Conservation (phyloP, 2,329 filamentous ascomycete species). For the Aureobasidium sp. region DNA sequence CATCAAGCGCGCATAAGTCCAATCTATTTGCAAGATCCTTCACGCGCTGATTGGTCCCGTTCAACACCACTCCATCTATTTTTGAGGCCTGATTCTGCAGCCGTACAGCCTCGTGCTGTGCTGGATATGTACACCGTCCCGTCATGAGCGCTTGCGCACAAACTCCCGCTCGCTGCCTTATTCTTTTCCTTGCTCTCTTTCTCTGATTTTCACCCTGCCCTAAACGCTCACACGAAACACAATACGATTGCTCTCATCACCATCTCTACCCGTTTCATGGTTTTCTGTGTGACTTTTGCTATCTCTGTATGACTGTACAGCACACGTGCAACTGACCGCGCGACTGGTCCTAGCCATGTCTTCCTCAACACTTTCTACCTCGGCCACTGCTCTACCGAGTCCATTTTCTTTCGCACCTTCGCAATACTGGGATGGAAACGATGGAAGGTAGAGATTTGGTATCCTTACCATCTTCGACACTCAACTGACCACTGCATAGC, state of each 20-base stretch:
- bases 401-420: slow-evolving; percentile 10
- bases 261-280: too few species aligned
- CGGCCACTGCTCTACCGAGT: slow-evolving; percentile 1
- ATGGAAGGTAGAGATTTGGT: slow-evolving; percentile 20
- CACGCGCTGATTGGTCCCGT: slow-evolving; percentile 1
- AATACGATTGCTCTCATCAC: neutral
- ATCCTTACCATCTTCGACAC: neutral
- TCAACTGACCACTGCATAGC: slow-evolving; percentile 8
- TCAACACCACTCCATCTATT: slow-evolving; percentile 5
- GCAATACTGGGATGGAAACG: slow-evolving; percentile 20
- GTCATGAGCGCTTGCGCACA: neutral
- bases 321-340: neutral
- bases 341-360: slow-evolving; percentile 5
- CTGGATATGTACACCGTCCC: neutral
- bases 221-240: neutral
- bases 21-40: slow-evolving; percentile 9
- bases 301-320: neutral
- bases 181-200: neutral
- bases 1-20: neutral
- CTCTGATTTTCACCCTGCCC: neutral
- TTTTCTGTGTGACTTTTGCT: neutral
- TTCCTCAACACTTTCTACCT: neutral
- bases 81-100: neutral
- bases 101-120: neutral
- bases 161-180: neutral